Evolutionary conservation across 768 basidiomycete species (phyloP).

Genomic region (Obba rivulosa): DNA sequence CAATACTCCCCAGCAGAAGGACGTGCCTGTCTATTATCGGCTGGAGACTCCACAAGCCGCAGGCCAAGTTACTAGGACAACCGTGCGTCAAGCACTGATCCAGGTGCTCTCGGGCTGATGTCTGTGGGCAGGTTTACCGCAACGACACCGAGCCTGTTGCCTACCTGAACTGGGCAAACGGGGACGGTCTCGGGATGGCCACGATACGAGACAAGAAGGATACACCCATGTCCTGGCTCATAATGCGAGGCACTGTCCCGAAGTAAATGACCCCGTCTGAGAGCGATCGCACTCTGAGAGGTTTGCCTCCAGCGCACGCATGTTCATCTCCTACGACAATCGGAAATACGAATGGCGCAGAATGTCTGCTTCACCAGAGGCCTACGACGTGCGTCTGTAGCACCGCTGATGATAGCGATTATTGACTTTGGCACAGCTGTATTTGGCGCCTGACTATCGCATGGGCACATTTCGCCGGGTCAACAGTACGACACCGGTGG

Average conservation of each 20-base stretch:
- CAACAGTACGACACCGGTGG: slow-evolving; percentile 49
- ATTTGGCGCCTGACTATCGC: slow-evolving; percentile 27
- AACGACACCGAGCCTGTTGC: slow-evolving; percentile 47
- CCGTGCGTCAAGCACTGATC: slow-evolving; percentile 35
- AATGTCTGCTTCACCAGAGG: slow-evolving; percentile 37
- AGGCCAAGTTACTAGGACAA: slow-evolving; percentile 38
- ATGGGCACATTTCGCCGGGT: slow-evolving; percentile 58
- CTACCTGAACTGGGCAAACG: slow-evolving; percentile 42
- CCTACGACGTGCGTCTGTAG: slow-evolving; percentile 55
- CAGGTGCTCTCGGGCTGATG: slow-evolving; percentile 3
- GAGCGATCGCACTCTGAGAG: slow-evolving; percentile 8
- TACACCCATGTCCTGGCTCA: slow-evolving; percentile 59
- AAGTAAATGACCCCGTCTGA: slow-evolving; percentile 33
- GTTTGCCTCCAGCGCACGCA: slow-evolving; percentile 44
- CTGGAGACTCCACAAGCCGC: slow-evolving; percentile 53
- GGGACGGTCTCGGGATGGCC: slow-evolving; percentile 34
- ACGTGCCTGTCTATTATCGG: slow-evolving; percentile 54
- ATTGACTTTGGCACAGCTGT: slow-evolving; percentile 36
- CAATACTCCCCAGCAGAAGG: slow-evolving; percentile 28
- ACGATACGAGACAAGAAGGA: slow-evolving; percentile 45
- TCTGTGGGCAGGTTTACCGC: slow-evolving; percentile 36
- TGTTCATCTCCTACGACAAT: slow-evolving; percentile 52
- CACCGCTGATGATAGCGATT: slow-evolving; percentile 2
- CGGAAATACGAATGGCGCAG: slow-evolving; percentile 64
- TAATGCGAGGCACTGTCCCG: slow-evolving; percentile 44